Conservation (phyloP, 2,329 filamentous ascomycete genomes). For the Colletotrichum costaricense region DNA sequence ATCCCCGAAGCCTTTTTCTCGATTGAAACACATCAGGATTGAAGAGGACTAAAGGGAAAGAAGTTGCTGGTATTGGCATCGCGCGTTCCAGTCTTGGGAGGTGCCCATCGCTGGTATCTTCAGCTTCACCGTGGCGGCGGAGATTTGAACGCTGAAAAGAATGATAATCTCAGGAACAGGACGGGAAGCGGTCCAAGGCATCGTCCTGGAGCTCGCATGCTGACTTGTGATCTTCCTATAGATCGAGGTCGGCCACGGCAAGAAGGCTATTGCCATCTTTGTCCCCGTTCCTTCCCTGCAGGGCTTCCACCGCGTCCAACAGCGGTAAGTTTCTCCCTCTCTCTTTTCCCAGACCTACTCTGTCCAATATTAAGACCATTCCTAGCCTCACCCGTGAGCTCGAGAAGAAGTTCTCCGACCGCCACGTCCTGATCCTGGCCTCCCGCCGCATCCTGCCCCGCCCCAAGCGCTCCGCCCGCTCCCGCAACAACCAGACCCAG, state of each 20-base stretch:
- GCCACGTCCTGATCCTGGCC: constrained; percentile 98
- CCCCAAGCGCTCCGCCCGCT: constrained; percentile 97
- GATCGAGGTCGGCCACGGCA: constrained; percentile 99
- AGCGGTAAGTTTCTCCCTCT: constrained; percentile 78
- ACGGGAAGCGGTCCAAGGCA: constrained; percentile 81
- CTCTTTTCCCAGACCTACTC: neutral
- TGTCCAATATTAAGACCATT: neutral
- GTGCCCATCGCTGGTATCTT: neutral
- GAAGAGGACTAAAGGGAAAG: neutral
- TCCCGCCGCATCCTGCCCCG: constrained; percentile 98
- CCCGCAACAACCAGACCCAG: constrained; percentile 96
- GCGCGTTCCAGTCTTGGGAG: neutral
- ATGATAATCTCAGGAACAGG: constrained; percentile 64
- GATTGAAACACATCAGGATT: constrained; percentile 30
- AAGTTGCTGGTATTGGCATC: neutral
- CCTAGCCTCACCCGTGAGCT: constrained; percentile 99
- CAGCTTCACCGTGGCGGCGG: constrained; percentile 33
- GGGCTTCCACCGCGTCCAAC: constrained; percentile 99
- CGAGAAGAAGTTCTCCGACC: constrained; percentile 99
- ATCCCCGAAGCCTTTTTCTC: neutral
- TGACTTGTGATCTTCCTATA: constrained; percentile 77
- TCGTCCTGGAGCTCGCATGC: constrained; percentile 80
- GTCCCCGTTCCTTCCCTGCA: constrained; percentile 98
- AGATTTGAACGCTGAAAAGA: constrained; percentile 39
- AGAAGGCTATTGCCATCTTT: constrained; percentile 99